Evolutionary conservation across 805 yeast species (phyloP).

Genomic region (Sugiyamaella americana): DNA sequence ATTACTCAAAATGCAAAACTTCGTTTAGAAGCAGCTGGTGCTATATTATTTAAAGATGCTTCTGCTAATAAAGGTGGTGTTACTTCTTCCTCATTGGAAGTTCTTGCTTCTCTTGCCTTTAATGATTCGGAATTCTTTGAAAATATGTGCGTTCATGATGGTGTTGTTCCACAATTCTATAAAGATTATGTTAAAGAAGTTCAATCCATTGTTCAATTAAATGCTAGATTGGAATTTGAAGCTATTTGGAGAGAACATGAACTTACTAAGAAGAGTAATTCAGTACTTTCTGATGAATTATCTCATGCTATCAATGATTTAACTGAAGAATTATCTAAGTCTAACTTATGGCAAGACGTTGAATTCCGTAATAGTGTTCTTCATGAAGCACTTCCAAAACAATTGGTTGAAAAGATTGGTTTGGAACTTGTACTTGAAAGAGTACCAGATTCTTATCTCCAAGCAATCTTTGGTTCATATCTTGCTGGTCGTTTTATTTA

Average conservation of each 20-base stretch:
- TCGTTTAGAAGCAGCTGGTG: conserved; percentile 79
- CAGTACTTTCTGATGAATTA: conserved; percentile 69
- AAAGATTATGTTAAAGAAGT: conserved; percentile 78
- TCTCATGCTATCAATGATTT: conserved; percentile 78
- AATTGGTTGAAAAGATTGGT: conserved; percentile 55
- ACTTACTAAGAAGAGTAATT: conserved; percentile 53
- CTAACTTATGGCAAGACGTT: conserved; percentile 78
- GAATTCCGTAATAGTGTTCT: conserved; percentile 73
- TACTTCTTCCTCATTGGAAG: conserved; percentile 93
- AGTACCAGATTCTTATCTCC: conserved; percentile 82
- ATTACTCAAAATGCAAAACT: conserved; percentile 92
- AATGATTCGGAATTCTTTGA: conserved; percentile 75
- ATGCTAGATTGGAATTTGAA: conserved; percentile 81
- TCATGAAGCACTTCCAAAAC: conserved; percentile 67
- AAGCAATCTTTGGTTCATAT: conserved; percentile 82
- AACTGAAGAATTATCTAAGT: conserved; percentile 76
- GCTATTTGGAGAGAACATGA: conserved; percentile 76
- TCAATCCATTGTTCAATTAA: conserved; percentile 64
- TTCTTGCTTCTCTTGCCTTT: conserved; percentile 86
- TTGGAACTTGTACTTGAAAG: conserved; percentile 61
- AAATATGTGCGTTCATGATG: conserved; percentile 61
- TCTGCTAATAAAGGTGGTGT: conserved; percentile 98
- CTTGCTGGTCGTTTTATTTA: conserved; percentile 82
- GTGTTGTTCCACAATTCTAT: conserved; percentile 65
- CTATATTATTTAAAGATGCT: conserved; percentile 86